These are phyloP conservation scores for Fomitopsis serialis DNA, from an alignment of 768 basidiomycete species.

Conservation along the genomic window DNA sequence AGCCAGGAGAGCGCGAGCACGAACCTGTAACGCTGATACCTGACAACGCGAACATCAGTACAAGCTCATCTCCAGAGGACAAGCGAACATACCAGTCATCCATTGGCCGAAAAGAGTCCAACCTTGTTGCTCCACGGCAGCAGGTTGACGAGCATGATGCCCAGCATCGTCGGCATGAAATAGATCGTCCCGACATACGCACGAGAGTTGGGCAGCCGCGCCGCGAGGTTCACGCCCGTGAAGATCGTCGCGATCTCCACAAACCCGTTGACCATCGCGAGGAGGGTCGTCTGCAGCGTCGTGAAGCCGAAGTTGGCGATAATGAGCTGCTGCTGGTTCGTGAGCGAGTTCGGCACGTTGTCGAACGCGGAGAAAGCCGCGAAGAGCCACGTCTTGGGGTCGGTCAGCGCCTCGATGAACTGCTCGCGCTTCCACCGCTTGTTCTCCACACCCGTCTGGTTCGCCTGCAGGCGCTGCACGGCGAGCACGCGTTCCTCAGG, in stretches of 20 bases:
- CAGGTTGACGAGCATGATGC: slow-evolving; percentile 55
- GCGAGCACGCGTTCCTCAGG: slow-evolving; percentile 53
- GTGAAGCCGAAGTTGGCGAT: slow-evolving; percentile 62
- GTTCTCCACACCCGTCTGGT: slow-evolving; percentile 80
- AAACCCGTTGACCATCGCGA: slow-evolving; percentile 60
- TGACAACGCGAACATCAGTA: slow-evolving; percentile 6
- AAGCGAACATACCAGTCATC: slow-evolving; percentile 37
- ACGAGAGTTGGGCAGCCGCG: slow-evolving; percentile 48
- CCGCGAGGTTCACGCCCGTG: slow-evolving; percentile 53
- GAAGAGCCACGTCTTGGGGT: slow-evolving; percentile 76
- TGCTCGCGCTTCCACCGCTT: slow-evolving; percentile 78
- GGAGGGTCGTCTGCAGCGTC: slow-evolving; percentile 59
- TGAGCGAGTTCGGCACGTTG: slow-evolving; percentile 65
- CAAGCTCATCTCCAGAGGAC: neutral
- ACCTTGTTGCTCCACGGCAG: slow-evolving; percentile 65
- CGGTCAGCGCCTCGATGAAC: slow-evolving; percentile 64
- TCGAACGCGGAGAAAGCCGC: slow-evolving; percentile 58
- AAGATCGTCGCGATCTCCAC: slow-evolving; percentile 68
- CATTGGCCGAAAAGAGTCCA: slow-evolving; percentile 58
- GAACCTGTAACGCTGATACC: slow-evolving; percentile 52
- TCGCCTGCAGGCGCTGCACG: slow-evolving; percentile 53
- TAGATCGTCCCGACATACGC: slow-evolving; percentile 60
- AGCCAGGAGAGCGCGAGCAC: slow-evolving; percentile 64
- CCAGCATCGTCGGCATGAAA: slow-evolving; percentile 60
- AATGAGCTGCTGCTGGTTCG: slow-evolving; percentile 62